Conservation (phyloP, 2,329 filamentous ascomycete species). For the Setomelanomma holmii region DNA sequence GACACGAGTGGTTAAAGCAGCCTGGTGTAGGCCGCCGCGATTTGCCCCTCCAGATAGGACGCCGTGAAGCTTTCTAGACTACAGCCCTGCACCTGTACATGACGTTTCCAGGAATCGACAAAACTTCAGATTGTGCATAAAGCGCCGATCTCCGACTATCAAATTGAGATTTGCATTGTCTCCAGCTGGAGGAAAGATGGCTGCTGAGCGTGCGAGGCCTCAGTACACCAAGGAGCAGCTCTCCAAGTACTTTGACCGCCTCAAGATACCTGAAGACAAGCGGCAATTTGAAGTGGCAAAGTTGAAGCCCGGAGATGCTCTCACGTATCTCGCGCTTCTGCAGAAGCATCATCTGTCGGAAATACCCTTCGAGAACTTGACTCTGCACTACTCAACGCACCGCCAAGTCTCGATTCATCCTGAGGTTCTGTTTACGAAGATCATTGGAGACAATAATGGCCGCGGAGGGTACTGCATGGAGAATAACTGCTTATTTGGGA, state of each 20-base stretch:
- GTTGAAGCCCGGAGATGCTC: conserved; percentile 26
- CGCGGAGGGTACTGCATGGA: conserved; percentile 69
- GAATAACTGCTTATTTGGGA: conserved; percentile 62
- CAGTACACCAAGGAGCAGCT: conserved; percentile 38
- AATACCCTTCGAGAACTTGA: conserved; percentile 65
- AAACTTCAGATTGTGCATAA: neutral
- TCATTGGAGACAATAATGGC: conserved; percentile 57
- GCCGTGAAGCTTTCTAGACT: neutral
- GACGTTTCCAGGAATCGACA: neutral
- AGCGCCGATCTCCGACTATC: conserved; percentile 10
- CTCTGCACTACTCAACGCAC: conserved; percentile 56
- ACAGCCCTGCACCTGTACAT: neutral
- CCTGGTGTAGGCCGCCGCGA: neutral
- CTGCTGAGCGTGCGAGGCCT: conserved; percentile 23
- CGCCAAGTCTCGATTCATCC: conserved; percentile 57
- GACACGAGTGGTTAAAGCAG: neutral
- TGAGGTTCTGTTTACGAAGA: conserved; percentile 60
- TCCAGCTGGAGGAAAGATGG: conserved; percentile 17
- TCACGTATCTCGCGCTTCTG: conserved; percentile 39
- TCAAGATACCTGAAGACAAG: conserved; percentile 35
- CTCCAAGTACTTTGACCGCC: conserved; percentile 44
- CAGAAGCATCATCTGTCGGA: conserved; percentile 53
- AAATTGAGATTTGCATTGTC: conserved; percentile 13
- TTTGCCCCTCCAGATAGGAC: neutral
- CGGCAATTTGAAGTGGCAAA: conserved; percentile 33